Percentiles rank a stretch among this genome's conserved stretches.
phyloP scores from a whole-genome alignment of 108 stramenopile species.

The Skeletonema tropicum region DNA sequence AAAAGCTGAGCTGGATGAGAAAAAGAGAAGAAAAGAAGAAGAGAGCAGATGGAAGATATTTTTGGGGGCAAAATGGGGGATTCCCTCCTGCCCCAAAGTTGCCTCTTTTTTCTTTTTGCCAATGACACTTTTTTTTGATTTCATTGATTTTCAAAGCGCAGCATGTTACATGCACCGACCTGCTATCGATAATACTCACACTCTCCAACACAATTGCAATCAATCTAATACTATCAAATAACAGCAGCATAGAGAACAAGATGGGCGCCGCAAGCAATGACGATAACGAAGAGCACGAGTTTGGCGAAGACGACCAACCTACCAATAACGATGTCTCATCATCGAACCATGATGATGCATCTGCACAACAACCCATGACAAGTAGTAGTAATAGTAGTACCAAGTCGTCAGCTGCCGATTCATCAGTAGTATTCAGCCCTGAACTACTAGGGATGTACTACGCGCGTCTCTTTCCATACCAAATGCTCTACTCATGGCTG shows the following conservation, averaged over 20 bases:
- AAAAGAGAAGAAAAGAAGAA: too few relatives aligned
- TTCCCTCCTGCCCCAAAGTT: not conserved
- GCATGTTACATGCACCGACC: not conserved
- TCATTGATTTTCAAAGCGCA: not conserved
- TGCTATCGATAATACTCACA: not conserved
- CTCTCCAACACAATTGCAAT: not conserved
- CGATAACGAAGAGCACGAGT: conserved; percentile 37
- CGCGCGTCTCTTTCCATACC: conserved; percentile 87
- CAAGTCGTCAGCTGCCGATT: conserved; percentile 18
- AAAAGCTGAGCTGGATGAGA: too few relatives aligned
- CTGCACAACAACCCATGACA: conserved; percentile 13
- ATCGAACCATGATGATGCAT: conserved; percentile 1
- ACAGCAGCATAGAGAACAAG: not conserved
- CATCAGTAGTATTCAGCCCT: conserved; percentile 77
- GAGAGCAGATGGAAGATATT: not conserved
- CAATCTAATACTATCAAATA: not conserved
- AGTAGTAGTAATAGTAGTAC: not conserved
- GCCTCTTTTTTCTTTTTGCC: not conserved
- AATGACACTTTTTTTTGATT: not conserved
- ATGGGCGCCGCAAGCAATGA: conserved; percentile 25
- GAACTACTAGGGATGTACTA: conserved; percentile 95
- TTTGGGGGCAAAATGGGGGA: not conserved
- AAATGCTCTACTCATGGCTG: conserved; percentile 76
- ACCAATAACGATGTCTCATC: not conserved
- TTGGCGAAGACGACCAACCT: conserved; percentile 13